A percentile compares a stretch with the other conserved stretches of the same genome.
Evolutionary conservation across 2,329 filamentous ascomycete genomes (phyloP).

Genomic region (Davidsoniella neocaledoniae): DNA sequence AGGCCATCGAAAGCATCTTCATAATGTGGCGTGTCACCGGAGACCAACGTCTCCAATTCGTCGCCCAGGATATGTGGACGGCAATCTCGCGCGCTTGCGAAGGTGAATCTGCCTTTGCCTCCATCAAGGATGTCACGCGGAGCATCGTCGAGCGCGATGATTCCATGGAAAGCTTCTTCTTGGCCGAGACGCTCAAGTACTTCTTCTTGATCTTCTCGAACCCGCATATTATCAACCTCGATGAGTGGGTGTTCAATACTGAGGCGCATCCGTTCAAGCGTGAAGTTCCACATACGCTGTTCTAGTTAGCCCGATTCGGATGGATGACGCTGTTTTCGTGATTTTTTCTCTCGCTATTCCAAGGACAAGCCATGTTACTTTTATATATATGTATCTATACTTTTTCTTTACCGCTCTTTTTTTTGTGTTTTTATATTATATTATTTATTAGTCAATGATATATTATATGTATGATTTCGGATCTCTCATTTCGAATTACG

Average conservation of each 20-base stretch:
- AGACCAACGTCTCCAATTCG: conserved; percentile 44
- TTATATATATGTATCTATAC: too few species aligned
- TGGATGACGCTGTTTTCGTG: too few species aligned
- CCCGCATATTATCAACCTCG: conserved; percentile 39
- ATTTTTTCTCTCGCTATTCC: too few species aligned
- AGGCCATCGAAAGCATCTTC: conserved; percentile 69
- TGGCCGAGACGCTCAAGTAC: conserved; percentile 52
- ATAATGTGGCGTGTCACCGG: conserved; percentile 62
- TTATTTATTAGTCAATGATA: too few species aligned
- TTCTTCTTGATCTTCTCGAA: conserved; percentile 47
- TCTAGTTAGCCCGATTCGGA: too few species aligned
- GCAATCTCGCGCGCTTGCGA: conserved; percentile 43
- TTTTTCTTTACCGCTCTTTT: too few species aligned
- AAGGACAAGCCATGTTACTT: too few species aligned
- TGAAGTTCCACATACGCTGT: conserved; percentile 10
- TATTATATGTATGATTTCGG: too few species aligned
- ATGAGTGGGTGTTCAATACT: conserved; percentile 45
- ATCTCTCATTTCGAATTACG: too few species aligned
- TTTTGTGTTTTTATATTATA: too few species aligned
- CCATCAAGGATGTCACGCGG: conserved; percentile 42
- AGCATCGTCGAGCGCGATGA: conserved; percentile 18
- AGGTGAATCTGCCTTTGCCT: conserved; percentile 45
- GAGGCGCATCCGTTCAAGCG: conserved; percentile 35
- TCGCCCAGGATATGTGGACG: conserved; percentile 60
- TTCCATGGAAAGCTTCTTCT: conserved; percentile 43